Base-by-base conservation (phyloP, 345 rosid genomes). In the Theobroma cacao region DNA sequence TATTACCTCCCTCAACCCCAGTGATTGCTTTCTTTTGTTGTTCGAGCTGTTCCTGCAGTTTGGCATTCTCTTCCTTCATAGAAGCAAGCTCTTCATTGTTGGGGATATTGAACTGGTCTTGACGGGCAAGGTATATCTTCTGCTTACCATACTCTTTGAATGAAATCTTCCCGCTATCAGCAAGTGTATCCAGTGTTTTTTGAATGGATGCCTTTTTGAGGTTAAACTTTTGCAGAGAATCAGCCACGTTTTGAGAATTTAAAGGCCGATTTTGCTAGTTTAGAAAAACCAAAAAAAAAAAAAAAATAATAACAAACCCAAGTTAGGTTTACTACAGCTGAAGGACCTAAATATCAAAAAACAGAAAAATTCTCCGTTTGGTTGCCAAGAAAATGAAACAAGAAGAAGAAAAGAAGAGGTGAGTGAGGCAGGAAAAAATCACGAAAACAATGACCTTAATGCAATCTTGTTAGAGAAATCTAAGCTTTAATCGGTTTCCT, bases 101-200 rank as follows among this genome's bases (percentile, higher is more conserved):
- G 13, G 95, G 98, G 75, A 94, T 92, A 64, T 94, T 86, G 60
- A 92, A 94, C 86, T 91, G 99, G 86, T 92, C 98, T 82, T 96
- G 98, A 77, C 90, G 88, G 69, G 99, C 98, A 50, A 96, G 74
- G 80, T 92, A 94, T 66, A 96, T 81, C 84, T 96, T 96, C 93
- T 96, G 99, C 86, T 96, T 92, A 41, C 98, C 98, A 77, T 92
- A 91, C 89, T 96, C 99, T 84, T 92, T 94, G 78, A 90, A 94
- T 0, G 95, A 87, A 72, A 96, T 92, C 82, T 86, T 87, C 8
- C 95, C 92, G 1, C 76, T 59, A 76, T 96, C 99, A 47, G 90
- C 91, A 45, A 94, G 99, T 75, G 67, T 77, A 83, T 94, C 99
- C 69, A 96, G 80, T 28, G 99, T 91, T 67, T 96, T 96, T 14